phyloP scores from a whole-genome alignment of 108 stramenopile species.

The Conticribra weissflogii region DNA sequence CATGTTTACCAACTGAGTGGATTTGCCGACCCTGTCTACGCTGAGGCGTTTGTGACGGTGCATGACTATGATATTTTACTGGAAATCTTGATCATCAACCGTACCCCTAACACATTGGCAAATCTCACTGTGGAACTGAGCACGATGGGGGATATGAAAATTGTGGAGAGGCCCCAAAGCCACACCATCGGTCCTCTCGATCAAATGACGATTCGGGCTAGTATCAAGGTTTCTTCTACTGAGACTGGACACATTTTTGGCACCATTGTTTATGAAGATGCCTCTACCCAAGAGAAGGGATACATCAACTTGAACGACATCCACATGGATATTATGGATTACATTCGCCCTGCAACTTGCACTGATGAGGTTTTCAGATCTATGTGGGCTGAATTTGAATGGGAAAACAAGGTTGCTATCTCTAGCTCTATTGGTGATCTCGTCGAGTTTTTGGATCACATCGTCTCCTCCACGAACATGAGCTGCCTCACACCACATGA shows the following conservation, averaged over 20 bases:
- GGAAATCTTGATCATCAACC: constrained; percentile 97
- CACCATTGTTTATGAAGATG: constrained; percentile 97
- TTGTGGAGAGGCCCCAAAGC: constrained; percentile 97
- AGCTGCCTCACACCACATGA: constrained; percentile 92
- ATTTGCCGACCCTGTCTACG: constrained; percentile 98
- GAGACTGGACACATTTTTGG: constrained; percentile 99
- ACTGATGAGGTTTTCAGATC: constrained; percentile 95
- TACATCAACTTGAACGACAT: constrained; percentile 99
- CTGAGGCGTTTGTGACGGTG: constrained; percentile 97
- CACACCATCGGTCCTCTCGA: constrained; percentile 96
- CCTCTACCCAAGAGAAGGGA: constrained; percentile 90
- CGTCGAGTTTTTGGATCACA: constrained; percentile 92
- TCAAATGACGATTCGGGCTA: constrained; percentile 92
- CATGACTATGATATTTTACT: constrained; percentile 99
- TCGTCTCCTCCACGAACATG: constrained; percentile 97
- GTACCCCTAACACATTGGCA: constrained; percentile 94
- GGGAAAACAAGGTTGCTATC: constrained; percentile 99
- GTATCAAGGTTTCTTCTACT: constrained; percentile 98
- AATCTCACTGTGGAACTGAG: constrained; percentile 97
- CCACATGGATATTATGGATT: constrained; percentile 99
- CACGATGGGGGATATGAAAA: constrained; percentile 99
- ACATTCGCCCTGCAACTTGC: constrained; percentile 97
- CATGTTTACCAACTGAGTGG: constrained; percentile 98
- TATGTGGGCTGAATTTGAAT: constrained; percentile 99
- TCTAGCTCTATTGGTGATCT: constrained; percentile 90